Percentiles rank a stretch among this genome's conserved stretches.
Evolutionary conservation across 257 asterid genomes (phyloP).

Genomic region (Solanum megistacrolobum): DNA sequence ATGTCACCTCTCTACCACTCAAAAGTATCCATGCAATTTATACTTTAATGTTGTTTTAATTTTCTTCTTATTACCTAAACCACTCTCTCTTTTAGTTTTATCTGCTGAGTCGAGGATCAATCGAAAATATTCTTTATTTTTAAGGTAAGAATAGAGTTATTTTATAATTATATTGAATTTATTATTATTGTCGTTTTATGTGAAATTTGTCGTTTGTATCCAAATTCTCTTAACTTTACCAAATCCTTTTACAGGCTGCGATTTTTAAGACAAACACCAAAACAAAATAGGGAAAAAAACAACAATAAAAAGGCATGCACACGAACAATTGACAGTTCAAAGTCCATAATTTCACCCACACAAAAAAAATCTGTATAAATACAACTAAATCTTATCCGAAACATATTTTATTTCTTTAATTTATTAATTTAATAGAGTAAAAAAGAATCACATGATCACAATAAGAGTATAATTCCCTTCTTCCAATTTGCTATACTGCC

Average conservation of each 20-base stretch:
- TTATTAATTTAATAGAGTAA: neutral
- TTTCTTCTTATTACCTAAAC: neutral
- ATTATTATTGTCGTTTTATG: accelerated
- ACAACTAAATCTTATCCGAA: neutral
- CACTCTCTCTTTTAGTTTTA: neutral
- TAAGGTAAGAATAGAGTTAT: neutral
- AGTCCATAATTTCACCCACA: neutral
- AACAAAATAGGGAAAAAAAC: neutral
- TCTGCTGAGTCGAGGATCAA: neutral
- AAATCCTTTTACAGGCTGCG: neutral
- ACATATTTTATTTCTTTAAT: neutral
- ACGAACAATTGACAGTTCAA: neutral
- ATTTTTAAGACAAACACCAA: neutral
- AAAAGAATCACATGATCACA: neutral
- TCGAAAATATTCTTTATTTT: neutral
- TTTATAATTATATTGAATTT: neutral
- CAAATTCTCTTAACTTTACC: neutral
- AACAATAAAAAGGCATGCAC: neutral
- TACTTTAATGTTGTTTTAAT: neutral
- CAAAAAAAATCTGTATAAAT: neutral
- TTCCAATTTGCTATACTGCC: neutral
- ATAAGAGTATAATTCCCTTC: neutral
- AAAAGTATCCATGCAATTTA: neutral
- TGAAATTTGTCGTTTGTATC: neutral
- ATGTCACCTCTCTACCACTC: conserved; percentile 8